These are phyloP conservation scores for Suhomyces coccinellae DNA, from an alignment of 1,139 yeast genomes.

Conservation along the genomic window DNA sequence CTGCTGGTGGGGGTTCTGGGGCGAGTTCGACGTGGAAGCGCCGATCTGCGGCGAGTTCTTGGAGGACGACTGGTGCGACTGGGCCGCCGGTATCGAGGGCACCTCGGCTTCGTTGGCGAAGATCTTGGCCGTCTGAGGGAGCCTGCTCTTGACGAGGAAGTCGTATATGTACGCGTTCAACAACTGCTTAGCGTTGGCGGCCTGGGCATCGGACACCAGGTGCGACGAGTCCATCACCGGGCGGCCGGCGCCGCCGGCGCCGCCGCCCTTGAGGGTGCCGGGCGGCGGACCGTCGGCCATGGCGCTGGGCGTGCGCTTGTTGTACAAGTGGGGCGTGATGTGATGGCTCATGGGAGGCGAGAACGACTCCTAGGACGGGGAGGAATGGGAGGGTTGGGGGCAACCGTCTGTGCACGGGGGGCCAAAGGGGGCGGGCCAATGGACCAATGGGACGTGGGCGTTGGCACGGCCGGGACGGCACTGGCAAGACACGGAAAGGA, in stretches of 20 bases:
- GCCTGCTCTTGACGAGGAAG: constrained; percentile 72
- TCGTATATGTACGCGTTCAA: constrained; percentile 86
- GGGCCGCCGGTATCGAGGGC: constrained; percentile 26
- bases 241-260: constrained; percentile 10
- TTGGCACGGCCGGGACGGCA: too few species aligned
- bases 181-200: constrained; percentile 61
- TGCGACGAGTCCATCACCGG: constrained; percentile 26
- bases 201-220: constrained; percentile 48
- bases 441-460: too few species aligned
- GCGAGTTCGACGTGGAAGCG: constrained; percentile 21
- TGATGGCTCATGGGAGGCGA: constrained; percentile 26
- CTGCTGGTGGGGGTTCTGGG: constrained; percentile 22
- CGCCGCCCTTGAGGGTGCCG: constrained; percentile 7
- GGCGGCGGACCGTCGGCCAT: constrained; percentile 12
- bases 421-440: too few species aligned
- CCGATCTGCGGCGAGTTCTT: constrained; percentile 23
- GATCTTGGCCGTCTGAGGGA: constrained; percentile 68
- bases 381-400: too few species aligned
- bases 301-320: constrained; percentile 31
- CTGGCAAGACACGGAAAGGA: neutral
- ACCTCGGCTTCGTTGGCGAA: constrained; percentile 74
- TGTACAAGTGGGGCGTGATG: constrained; percentile 37
- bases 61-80: constrained; percentile 14
- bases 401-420: too few species aligned
- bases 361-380: too few species aligned